Percentiles rank a stretch among this genome's conserved stretches.
These are phyloP conservation scores for Vaccinium vitisidaea DNA, from an alignment of 148 eudicot genomes.

Conservation along the genomic window DNA sequence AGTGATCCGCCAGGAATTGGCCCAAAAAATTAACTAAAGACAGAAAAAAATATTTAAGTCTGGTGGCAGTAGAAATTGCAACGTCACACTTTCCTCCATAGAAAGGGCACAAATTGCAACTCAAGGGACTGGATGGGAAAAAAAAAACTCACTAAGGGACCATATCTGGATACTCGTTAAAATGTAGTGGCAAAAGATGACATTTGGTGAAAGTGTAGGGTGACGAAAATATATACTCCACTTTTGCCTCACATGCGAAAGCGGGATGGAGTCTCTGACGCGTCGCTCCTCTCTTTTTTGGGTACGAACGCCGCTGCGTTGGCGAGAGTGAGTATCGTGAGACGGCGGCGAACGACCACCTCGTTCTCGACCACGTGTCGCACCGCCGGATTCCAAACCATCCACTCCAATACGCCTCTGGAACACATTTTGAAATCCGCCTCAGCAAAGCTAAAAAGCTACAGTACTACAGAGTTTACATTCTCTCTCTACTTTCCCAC, in stretches of 20 bases:
- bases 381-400: slow-evolving; percentile 6
- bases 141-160: not conserved
- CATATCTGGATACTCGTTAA: not conserved
- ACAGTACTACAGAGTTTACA: not conserved
- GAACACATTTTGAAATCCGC: slow-evolving; percentile 1
- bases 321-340: not conserved
- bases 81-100: not conserved
- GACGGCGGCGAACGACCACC: slow-evolving; percentile 9
- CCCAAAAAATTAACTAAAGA: too few relatives aligned
- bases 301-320: not conserved
- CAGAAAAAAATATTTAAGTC: too few relatives aligned
- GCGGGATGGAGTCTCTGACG: not conserved
- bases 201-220: not conserved
- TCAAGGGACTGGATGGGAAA: not conserved
- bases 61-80: not conserved
- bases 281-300: not conserved
- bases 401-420: not conserved
- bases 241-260: not conserved
- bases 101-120: not conserved
- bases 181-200: not conserved
- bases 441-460: not conserved
- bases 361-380: slow-evolving; percentile 8
- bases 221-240: not conserved
- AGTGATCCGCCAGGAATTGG: too few relatives aligned
- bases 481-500: not conserved